Evolutionary conservation across 2,329 filamentous ascomycete genomes (phyloP).

Genomic region (Arthrobotrys conoides): DNA sequence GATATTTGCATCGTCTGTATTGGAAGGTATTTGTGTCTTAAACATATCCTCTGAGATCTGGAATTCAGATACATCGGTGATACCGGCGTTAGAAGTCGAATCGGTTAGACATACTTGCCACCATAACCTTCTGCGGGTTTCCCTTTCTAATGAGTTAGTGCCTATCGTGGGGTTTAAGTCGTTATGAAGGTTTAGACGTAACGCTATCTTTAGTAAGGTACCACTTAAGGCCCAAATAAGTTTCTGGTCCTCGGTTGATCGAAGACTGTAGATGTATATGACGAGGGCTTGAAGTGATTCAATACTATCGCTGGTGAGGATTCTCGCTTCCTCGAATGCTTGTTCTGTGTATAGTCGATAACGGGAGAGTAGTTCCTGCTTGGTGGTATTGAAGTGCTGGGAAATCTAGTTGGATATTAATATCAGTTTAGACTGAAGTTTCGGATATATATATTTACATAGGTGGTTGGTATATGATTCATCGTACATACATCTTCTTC

Average conservation of each 20-base stretch:
- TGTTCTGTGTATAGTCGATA: conserved; percentile 73
- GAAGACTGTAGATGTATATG: conserved; percentile 72
- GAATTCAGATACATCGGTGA: conserved; percentile 76
- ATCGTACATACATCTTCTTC: conserved; percentile 64
- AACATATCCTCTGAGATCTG: conserved; percentile 74
- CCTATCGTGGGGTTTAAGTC: conserved; percentile 72
- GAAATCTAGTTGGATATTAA: conserved; percentile 66
- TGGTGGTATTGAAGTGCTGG: conserved; percentile 67
- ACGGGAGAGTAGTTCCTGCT: conserved; percentile 68
- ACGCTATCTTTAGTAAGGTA: conserved; percentile 73
- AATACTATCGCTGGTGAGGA: conserved; percentile 72
- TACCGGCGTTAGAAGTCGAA: conserved; percentile 70
- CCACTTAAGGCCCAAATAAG: conserved; percentile 74
- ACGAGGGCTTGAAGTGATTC: conserved; percentile 73
- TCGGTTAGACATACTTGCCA: conserved; percentile 76
- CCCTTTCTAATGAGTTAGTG: conserved; percentile 74
- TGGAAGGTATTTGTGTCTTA: conserved; percentile 72
- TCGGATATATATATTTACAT: no score
- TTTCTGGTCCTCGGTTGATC: conserved; percentile 68
- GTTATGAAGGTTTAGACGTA: conserved; percentile 74
- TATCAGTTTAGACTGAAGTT: conserved; percentile 58
- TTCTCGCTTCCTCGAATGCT: conserved; percentile 72
- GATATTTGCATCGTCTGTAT: conserved; percentile 71
- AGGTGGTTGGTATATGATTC: background rate
- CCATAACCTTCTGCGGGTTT: conserved; percentile 75